Conservation (phyloP, 2,329 filamentous ascomycete genomes). For the Aureobasidium subglaciale region DNA sequence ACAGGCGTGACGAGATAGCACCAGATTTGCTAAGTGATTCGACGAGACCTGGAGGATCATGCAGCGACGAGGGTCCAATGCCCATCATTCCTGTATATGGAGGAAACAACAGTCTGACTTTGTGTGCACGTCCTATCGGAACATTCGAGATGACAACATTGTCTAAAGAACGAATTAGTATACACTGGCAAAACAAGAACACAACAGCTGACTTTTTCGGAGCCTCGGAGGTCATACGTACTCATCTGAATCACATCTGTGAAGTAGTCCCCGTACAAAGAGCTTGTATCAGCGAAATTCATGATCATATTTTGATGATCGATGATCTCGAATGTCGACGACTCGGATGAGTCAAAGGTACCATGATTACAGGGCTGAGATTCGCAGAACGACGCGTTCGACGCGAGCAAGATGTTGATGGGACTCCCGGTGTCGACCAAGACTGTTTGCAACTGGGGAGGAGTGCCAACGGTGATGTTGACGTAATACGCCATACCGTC, state of each 20-base stretch:
- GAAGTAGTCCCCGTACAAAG: constrained; percentile 19
- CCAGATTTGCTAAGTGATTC: constrained; percentile 26
- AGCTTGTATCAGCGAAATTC: constrained; percentile 24
- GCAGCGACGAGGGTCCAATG: constrained; percentile 25
- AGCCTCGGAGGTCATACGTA: neutral
- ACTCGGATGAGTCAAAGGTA: constrained; percentile 22
- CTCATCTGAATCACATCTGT: constrained; percentile 22
- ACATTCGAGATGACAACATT: constrained; percentile 24
- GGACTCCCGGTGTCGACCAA: constrained; percentile 30
- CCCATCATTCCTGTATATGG: constrained; percentile 28
- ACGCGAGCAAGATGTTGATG: constrained; percentile 27
- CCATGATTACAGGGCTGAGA: constrained; percentile 23
- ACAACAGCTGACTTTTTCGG: too few relatives aligned
- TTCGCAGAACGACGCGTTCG: constrained; percentile 22
- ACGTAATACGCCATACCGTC: neutral
- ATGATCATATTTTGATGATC: constrained; percentile 25
- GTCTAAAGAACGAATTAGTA: constrained; percentile 17
- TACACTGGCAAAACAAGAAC: neutral
- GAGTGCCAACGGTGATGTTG: constrained; percentile 27
- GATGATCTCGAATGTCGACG: constrained; percentile 23
- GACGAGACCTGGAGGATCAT: constrained; percentile 28
- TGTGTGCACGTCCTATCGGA: constrained; percentile 27
- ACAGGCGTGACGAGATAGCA: constrained; percentile 26
- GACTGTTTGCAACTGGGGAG: constrained; percentile 26
- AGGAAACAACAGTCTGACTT: constrained; percentile 20